Evolutionary conservation across 2,329 filamentous ascomycete species (phyloP).

Genomic region (Neonectria ditissima): DNA sequence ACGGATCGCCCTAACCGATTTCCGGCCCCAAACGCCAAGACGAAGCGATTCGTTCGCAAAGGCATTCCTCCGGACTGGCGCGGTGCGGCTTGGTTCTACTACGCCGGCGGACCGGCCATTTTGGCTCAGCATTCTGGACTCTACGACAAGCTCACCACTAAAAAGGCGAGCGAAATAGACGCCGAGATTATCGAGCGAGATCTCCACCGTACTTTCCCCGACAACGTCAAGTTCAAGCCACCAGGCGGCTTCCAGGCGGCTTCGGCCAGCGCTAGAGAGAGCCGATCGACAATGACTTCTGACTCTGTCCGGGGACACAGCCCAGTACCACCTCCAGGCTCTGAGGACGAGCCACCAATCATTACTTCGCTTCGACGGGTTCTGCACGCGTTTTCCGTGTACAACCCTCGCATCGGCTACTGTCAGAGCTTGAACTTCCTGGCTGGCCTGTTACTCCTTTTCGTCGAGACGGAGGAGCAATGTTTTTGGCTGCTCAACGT

Average conservation of each 20-base stretch:
- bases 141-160: constrained; percentile 77
- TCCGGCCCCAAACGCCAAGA: constrained; percentile 82
- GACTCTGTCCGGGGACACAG: constrained; percentile 50
- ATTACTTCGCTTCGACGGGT: constrained; percentile 86
- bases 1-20: constrained; percentile 81
- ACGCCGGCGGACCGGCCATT: constrained; percentile 86
- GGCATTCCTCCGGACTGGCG: constrained; percentile 94
- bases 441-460: constrained; percentile 87
- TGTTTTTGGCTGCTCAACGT: constrained; percentile 94
- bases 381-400: constrained; percentile 87
- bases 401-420: constrained; percentile 93
- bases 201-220: constrained; percentile 92
- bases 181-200: constrained; percentile 94
- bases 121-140: constrained; percentile 80
- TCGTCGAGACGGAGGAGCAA: constrained; percentile 89
- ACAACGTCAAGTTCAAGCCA: constrained; percentile 91
- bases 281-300: constrained; percentile 52
- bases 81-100: constrained; percentile 97
- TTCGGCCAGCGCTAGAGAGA: constrained; percentile 49
- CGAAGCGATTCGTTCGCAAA: constrained; percentile 91
- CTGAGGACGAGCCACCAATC: constrained; percentile 76
- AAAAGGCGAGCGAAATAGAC: constrained; percentile 76
- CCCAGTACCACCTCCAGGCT: constrained; percentile 47
- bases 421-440: constrained; percentile 97
- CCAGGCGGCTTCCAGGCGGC: constrained; percentile 49